Conservation (phyloP, 2,329 filamentous ascomycete species). For the Clonostachys sp. region DNA sequence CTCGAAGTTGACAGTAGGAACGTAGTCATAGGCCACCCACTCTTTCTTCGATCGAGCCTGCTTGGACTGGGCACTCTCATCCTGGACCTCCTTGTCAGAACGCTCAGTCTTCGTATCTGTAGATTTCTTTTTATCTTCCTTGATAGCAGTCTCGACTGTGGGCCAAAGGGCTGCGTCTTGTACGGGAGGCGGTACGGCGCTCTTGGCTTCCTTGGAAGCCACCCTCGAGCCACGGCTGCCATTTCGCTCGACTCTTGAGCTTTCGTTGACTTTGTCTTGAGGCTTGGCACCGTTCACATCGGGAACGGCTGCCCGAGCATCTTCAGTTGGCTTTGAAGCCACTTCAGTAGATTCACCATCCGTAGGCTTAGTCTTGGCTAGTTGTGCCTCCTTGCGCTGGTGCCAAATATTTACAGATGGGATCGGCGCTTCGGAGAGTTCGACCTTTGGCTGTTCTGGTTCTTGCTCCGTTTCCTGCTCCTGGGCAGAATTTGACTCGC, state of each 20-base stretch:
- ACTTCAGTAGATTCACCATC: slow-evolving; percentile 2
- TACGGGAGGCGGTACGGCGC: slow-evolving; percentile 53
- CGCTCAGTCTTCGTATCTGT: slow-evolving; percentile 53
- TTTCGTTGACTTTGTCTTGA: slow-evolving; percentile 36
- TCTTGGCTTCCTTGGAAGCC: slow-evolving; percentile 26
- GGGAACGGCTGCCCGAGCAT: slow-evolving; percentile 11
- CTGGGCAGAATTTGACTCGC: slow-evolving; percentile 45
- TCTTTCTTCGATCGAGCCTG: slow-evolving; percentile 68
- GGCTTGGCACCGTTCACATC: slow-evolving; percentile 33
- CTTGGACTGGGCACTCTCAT: slow-evolving; percentile 26
- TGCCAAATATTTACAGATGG: slow-evolving; percentile 88
- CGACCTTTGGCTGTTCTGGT: slow-evolving; percentile 48
- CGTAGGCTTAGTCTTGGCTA: slow-evolving; percentile 43
- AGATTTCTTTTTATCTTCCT: slow-evolving; percentile 70
- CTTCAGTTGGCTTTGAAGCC: background rate
- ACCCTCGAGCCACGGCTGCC: slow-evolving; percentile 42
- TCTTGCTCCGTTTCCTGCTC: slow-evolving; percentile 48
- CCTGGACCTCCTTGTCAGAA: slow-evolving; percentile 61
- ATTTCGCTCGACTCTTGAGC: slow-evolving; percentile 29
- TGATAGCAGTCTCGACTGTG: slow-evolving; percentile 71
- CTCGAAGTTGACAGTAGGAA: slow-evolving; percentile 80
- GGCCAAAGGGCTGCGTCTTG: slow-evolving; percentile 83
- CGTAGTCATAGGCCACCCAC: slow-evolving; percentile 81
- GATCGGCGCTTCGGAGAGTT: slow-evolving; percentile 75
- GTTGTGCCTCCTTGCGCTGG: slow-evolving; percentile 64